Conservation (phyloP, 2,329 filamentous ascomycete genomes). For the Paecilomyces sp. region DNA sequence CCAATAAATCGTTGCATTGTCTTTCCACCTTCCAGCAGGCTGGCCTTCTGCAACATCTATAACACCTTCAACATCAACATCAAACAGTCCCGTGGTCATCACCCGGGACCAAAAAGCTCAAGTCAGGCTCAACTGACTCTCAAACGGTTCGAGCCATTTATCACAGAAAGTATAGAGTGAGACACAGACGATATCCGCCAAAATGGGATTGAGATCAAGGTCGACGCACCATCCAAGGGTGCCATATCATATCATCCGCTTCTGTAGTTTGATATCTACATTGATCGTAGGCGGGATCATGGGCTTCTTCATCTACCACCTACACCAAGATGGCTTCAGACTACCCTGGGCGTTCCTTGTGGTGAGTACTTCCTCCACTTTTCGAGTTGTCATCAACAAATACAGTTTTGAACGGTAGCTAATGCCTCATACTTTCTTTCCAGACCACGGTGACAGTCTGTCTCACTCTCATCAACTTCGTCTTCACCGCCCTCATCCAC, state of each 20-base stretch:
- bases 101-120: background rate
- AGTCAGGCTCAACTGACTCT: background rate
- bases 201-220: conserved; percentile 25
- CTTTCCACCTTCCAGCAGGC: background rate
- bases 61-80: background rate
- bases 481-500: conserved; percentile 45
- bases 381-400: background rate
- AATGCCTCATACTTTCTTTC: background rate
- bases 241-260: conserved; percentile 33
- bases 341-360: conserved; percentile 55
- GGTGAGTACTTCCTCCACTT: conserved; percentile 31
- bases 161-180: background rate
- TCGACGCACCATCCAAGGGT: conserved; percentile 30
- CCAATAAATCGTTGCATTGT: background rate
- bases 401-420: background rate
- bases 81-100: background rate
- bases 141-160: background rate
- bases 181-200: conserved; percentile 2
- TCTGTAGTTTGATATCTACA: conserved; percentile 42
- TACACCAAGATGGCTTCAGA: conserved; percentile 44
- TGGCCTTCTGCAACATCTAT: background rate
- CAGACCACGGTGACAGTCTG: conserved; percentile 47
- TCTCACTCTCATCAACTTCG: conserved; percentile 44
- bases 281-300: conserved; percentile 49
- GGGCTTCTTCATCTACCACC: conserved; percentile 49